Percentiles rank a stretch among this genome's conserved stretches.
phyloP scores from a whole-genome alignment of 139 green algal genomes.

The Mychonastes homosphaera region DNA sequence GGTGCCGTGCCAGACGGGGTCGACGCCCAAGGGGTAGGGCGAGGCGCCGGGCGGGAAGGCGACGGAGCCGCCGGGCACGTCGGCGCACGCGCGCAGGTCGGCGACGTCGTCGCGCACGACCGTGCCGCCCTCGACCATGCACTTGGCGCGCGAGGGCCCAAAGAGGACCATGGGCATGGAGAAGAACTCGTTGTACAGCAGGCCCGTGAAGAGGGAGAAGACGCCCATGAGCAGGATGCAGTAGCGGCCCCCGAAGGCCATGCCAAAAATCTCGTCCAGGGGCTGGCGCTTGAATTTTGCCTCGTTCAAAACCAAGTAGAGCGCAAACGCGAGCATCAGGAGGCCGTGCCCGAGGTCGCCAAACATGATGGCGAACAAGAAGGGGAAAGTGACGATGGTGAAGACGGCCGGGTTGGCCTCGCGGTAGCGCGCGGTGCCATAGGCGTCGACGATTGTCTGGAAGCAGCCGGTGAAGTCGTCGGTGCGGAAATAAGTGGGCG shows the following conservation, averaged over 20 bases:
- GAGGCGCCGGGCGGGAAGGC: background rate
- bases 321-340: conserved; percentile 71
- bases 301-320: conserved; percentile 74
- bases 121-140: conserved; percentile 5
- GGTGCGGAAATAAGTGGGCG: conserved; percentile 90
- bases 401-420: conserved; percentile 92
- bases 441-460: conserved; percentile 92
- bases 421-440: conserved; percentile 87
- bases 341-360: conserved; percentile 91
- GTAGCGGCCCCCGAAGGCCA: conserved; percentile 91
- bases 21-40: conserved; percentile 84
- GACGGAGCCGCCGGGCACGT: conserved; percentile 12
- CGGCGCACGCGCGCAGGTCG: conserved; percentile 24
- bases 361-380: conserved; percentile 99
- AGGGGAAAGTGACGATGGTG: conserved; percentile 97
- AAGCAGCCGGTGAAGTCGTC: conserved; percentile 84
- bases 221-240: conserved; percentile 92
- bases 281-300: conserved; percentile 52
- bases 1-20: conserved; percentile 92
- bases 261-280: conserved; percentile 83
- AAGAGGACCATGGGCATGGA: conserved; percentile 85
- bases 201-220: conserved; percentile 92
- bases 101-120: background rate
- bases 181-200: conserved; percentile 99
- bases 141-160: conserved; percentile 30